Evolutionary conservation across 768 basidiomycete species (phyloP).

Genomic region (Holtermanniella nyarrowii): DNA sequence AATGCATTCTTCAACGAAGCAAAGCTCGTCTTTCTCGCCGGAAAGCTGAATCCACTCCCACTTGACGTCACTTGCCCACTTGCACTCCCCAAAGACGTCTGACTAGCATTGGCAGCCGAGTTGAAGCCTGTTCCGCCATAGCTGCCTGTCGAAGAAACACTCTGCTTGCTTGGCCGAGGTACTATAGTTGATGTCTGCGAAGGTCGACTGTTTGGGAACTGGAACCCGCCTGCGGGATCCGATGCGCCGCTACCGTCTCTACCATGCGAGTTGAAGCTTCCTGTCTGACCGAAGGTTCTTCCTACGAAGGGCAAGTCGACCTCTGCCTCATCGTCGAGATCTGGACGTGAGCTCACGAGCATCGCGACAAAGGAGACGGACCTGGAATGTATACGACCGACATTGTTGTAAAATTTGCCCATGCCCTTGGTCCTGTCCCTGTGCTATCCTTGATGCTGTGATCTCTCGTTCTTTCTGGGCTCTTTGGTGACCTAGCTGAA

Average conservation of each 20-base stretch:
- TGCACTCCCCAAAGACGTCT: neutral
- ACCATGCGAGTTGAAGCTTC: neutral
- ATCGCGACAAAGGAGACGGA: neutral
- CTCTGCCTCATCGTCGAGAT: neutral
- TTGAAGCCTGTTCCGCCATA: neutral
- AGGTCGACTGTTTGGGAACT: neutral
- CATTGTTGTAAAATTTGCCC: too few relatives aligned
- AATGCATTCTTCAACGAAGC: slow-evolving; percentile 33
- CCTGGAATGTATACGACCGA: neutral
- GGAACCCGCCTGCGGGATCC: neutral
- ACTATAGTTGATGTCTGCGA: neutral
- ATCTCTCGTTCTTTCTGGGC: too few relatives aligned
- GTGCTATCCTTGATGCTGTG: too few relatives aligned
- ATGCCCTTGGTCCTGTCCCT: too few relatives aligned
- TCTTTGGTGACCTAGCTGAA: too few relatives aligned
- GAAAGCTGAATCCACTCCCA: neutral
- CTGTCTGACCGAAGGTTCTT: neutral
- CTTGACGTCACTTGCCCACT: neutral
- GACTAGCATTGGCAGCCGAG: neutral
- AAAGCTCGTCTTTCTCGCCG: slow-evolving; percentile 25
- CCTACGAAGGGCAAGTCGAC: neutral
- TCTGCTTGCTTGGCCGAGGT: neutral
- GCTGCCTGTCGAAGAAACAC: neutral
- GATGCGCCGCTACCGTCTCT: neutral
- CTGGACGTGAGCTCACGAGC: neutral